Evolutionary conservation across 2,329 filamentous ascomycete genomes (phyloP).

Genomic region (Fusarium nurragi): DNA sequence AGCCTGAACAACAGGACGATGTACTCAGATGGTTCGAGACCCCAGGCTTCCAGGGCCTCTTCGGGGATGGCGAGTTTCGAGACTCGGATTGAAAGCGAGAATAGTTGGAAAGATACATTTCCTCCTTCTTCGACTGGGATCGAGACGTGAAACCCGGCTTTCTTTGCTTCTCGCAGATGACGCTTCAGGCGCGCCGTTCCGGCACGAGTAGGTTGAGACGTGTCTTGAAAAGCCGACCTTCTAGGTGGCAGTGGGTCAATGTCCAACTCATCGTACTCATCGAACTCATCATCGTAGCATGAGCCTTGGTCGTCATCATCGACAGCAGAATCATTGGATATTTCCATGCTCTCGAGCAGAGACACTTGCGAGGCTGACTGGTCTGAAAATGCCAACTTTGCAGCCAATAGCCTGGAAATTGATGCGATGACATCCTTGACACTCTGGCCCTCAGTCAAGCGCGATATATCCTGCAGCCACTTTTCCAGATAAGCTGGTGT

Average conservation of each 20-base stretch:
- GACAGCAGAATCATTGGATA: slow-evolving; percentile 12
- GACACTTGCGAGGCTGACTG: neutral
- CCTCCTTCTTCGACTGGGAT: slow-evolving; percentile 61
- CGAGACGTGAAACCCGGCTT: slow-evolving; percentile 76
- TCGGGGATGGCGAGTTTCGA: slow-evolving; percentile 76
- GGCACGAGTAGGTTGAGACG: neutral
- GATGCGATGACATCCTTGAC: slow-evolving; percentile 32
- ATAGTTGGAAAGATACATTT: slow-evolving; percentile 52
- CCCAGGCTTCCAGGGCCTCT: slow-evolving; percentile 82
- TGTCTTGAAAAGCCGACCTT: neutral
- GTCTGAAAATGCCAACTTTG: slow-evolving; percentile 12
- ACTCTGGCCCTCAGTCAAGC: slow-evolving; percentile 46
- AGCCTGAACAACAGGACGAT: slow-evolving; percentile 78
- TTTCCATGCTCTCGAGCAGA: neutral
- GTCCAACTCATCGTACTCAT: slow-evolving; percentile 29
- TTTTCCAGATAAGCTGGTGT: slow-evolving; percentile 53
- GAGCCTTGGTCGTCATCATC: slow-evolving; percentile 18
- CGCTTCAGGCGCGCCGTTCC: slow-evolving; percentile 25
- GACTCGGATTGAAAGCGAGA: slow-evolving; percentile 76
- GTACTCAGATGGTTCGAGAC: slow-evolving; percentile 72
- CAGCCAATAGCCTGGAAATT: slow-evolving; percentile 27
- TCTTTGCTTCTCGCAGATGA: slow-evolving; percentile 63
- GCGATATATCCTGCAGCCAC: slow-evolving; percentile 54
- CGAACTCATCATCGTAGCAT: slow-evolving; percentile 29
- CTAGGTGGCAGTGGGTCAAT: slow-evolving; percentile 23